Percentiles rank a stretch among this genome's conserved stretches.
Conservation (phyloP, 345 rosid species). For the Excoecaria cochinchinensis region DNA sequence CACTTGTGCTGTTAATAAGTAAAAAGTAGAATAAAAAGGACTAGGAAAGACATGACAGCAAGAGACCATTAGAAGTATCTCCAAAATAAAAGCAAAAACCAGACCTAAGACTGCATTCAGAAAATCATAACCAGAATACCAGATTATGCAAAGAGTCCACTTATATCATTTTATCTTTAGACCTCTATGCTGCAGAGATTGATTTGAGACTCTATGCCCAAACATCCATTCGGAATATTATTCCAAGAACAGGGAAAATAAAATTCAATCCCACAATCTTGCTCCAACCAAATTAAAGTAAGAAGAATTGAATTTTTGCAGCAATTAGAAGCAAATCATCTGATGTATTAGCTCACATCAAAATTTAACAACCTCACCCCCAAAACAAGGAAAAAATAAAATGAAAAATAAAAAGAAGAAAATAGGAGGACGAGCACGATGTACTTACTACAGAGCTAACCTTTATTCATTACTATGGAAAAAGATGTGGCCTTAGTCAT, state of each 20-base stretch:
- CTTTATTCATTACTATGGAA: constrained; percentile 43
- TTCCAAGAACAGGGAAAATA: not conserved
- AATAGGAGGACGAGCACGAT: not conserved
- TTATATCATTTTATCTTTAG: not conserved
- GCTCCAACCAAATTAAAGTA: not conserved
- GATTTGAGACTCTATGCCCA: not conserved
- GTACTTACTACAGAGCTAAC: constrained; percentile 27
- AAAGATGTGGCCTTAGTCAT: constrained; percentile 38
- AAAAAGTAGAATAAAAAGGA: not conserved
- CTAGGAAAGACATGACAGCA: not conserved
- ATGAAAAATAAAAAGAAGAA: not conserved
- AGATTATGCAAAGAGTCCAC: not conserved
- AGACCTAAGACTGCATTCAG: not conserved
- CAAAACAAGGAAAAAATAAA: too few relatives aligned
- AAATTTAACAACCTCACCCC: not conserved
- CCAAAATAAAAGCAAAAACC: not conserved
- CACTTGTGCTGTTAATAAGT: too few relatives aligned
- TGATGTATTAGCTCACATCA: not conserved
- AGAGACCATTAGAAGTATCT: not conserved
- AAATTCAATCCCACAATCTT: not conserved
- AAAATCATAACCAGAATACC: not conserved
- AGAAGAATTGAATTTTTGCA: not conserved
- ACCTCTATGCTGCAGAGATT: not conserved
- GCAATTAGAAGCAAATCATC: not conserved
- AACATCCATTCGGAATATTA: not conserved